Evolutionary conservation across 1,284 basidiomycete genomes (phyloP).

Genomic region (Papiliotrema laurentii): DNA sequence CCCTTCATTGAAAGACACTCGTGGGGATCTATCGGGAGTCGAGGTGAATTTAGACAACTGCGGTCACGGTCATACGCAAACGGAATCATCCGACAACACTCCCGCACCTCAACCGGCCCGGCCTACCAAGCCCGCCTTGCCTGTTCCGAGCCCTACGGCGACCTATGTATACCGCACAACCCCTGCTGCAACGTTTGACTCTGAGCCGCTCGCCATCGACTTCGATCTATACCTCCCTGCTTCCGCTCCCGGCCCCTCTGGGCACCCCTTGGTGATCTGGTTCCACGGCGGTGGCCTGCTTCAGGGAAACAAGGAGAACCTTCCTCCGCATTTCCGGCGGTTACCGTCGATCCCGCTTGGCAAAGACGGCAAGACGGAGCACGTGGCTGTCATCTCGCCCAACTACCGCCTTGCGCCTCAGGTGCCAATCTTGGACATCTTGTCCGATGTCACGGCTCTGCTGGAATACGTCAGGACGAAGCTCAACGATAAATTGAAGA

Average conservation of each 20-base stretch:
- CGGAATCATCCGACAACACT: background rate
- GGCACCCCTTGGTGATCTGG: constrained; percentile 41
- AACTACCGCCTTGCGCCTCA: constrained; percentile 45
- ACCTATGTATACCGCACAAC: constrained; percentile 31
- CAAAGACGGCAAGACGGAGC: constrained; percentile 8
- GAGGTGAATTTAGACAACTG: constrained; percentile 32
- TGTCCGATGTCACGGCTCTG: constrained; percentile 34
- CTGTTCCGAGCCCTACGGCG: constrained; percentile 28
- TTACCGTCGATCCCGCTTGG: constrained; percentile 23
- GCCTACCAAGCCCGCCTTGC: constrained; percentile 7
- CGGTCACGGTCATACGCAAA: background rate
- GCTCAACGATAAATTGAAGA: constrained; percentile 29
- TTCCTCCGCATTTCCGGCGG: constrained; percentile 42
- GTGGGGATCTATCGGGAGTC: constrained; percentile 26
- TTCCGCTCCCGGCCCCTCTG: constrained; percentile 5
- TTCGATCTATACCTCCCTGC: constrained; percentile 43
- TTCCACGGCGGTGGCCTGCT: constrained; percentile 45
- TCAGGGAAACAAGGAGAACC: constrained; percentile 47
- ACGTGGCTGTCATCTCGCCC: constrained; percentile 35
- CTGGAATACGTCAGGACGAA: constrained; percentile 29
- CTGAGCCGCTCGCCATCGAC: constrained; percentile 35
- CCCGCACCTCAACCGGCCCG: constrained; percentile 1
- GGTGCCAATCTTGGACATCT: constrained; percentile 42
- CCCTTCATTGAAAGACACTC: constrained; percentile 6
- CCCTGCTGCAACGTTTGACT: constrained; percentile 43